phyloP scores from a whole-genome alignment of 2,329 filamentous ascomycete genomes.

The Torrubiella hemipterigena region DNA sequence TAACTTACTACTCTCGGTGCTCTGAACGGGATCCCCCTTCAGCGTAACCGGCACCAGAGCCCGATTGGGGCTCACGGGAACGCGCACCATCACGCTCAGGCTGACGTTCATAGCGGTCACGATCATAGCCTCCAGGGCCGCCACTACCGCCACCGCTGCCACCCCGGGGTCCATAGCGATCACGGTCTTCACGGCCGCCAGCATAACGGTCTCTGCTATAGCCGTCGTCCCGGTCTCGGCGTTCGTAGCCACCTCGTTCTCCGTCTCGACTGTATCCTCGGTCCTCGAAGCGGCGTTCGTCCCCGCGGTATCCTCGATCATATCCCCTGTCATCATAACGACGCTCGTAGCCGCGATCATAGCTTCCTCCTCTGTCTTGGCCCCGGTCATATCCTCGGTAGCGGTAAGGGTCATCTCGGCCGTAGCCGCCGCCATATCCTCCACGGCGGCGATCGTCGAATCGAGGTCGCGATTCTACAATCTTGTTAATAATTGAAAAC shows the following conservation, averaged over 20 bases:
- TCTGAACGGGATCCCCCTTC: constrained; percentile 30
- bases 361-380: constrained; percentile 25
- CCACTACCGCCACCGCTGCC: constrained; percentile 22
- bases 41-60: constrained; percentile 22
- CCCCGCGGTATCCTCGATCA: constrained; percentile 28
- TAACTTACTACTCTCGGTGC: constrained; percentile 29
- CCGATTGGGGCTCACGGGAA: constrained; percentile 24
- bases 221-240: constrained; percentile 22
- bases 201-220: constrained; percentile 25
- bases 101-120: constrained; percentile 35
- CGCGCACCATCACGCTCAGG: constrained; percentile 27
- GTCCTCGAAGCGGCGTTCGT: constrained; percentile 8
- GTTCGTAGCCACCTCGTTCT: constrained; percentile 35
- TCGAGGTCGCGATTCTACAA: constrained; percentile 25
- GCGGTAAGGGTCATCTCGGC: constrained; percentile 40
- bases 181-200: constrained; percentile 34
- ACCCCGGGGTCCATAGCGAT: constrained; percentile 25
- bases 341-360: constrained; percentile 28
- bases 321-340: constrained; percentile 28
- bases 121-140: constrained; percentile 39
- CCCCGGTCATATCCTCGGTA: constrained; percentile 26
- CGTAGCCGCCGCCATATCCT: constrained; percentile 41
- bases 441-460: constrained; percentile 54
- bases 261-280: constrained; percentile 42
- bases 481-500: too few relatives aligned